These are phyloP conservation scores for Xylariaceae sp. DNA, from an alignment of 2,329 filamentous ascomycete genomes.

Conservation along the genomic window DNA sequence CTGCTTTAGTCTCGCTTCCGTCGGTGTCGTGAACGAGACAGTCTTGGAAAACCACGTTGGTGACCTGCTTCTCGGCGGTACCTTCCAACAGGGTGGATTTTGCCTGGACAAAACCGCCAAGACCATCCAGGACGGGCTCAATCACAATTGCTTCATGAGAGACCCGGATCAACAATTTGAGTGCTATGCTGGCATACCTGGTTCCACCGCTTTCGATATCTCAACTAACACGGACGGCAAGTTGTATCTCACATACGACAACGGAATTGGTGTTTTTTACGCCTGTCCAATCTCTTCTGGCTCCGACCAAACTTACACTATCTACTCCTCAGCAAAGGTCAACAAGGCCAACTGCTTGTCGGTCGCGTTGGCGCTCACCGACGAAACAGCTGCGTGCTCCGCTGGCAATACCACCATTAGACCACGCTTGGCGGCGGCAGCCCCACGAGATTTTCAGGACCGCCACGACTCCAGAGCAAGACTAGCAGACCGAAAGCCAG, in stretches of 20 bases:
- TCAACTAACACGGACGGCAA: constrained; percentile 17
- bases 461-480: neutral
- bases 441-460: neutral
- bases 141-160: constrained; percentile 35
- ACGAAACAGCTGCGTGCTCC: constrained; percentile 23
- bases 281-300: constrained; percentile 31
- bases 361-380: constrained; percentile 28
- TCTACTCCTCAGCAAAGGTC: constrained; percentile 29
- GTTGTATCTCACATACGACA: constrained; percentile 31
- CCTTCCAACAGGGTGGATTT: constrained; percentile 34
- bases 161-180: constrained; percentile 30
- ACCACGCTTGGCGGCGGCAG: neutral
- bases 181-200: constrained; percentile 31
- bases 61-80: constrained; percentile 29
- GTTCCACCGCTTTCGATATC: constrained; percentile 31
- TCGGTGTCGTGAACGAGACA: constrained; percentile 28
- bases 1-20: constrained; percentile 34
- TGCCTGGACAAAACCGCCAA: constrained; percentile 29
- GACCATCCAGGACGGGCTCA: constrained; percentile 30
- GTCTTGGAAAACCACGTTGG: constrained; percentile 33
- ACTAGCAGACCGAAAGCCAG: too few species aligned
- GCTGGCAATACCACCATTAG: neutral
- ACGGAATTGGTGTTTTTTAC: constrained; percentile 27
- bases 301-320: constrained; percentile 26
- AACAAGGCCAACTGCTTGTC: constrained; percentile 27